Percentiles rank a stretch among this genome's conserved stretches.
Evolutionary conservation across 306 rosid genomes (phyloP).

Genomic region (Vachellia pachyceras): DNA sequence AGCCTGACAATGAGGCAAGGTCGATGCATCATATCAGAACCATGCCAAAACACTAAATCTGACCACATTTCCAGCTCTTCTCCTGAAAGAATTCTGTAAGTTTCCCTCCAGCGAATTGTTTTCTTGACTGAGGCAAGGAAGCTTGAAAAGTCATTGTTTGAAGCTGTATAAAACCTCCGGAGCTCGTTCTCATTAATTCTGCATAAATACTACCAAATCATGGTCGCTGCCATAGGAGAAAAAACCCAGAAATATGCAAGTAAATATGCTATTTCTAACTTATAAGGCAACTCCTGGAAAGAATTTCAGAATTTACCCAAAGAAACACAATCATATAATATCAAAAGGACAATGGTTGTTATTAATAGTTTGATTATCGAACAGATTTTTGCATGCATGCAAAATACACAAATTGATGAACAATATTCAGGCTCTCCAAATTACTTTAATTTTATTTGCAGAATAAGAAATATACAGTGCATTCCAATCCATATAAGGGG

Average conservation of each 20-base stretch:
- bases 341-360: not conserved
- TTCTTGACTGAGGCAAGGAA: constrained; percentile 77
- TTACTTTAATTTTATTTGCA: constrained; percentile 8
- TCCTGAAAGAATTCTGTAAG: constrained; percentile 67
- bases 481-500: not conserved
- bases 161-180: constrained; percentile 64
- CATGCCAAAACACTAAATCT: constrained; percentile 76
- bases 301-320: not conserved
- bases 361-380: not conserved
- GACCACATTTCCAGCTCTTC: constrained; percentile 80
- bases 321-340: not conserved
- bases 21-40: constrained; percentile 64
- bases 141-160: constrained; percentile 64
- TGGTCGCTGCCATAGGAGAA: constrained; percentile 49
- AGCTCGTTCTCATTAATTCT: constrained; percentile 78
- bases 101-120: constrained; percentile 78
- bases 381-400: constrained; percentile 8
- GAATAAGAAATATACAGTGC: not conserved
- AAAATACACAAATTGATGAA: not conserved
- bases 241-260: constrained; percentile 35
- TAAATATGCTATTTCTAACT: constrained; percentile 33
- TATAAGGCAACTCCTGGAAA: constrained; percentile 20
- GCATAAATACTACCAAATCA: constrained; percentile 65
- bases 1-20: constrained; percentile 83
- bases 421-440: constrained; percentile 2